Conservation (phyloP, 2,329 filamentous ascomycete genomes). For the Epichloe sp. region DNA sequence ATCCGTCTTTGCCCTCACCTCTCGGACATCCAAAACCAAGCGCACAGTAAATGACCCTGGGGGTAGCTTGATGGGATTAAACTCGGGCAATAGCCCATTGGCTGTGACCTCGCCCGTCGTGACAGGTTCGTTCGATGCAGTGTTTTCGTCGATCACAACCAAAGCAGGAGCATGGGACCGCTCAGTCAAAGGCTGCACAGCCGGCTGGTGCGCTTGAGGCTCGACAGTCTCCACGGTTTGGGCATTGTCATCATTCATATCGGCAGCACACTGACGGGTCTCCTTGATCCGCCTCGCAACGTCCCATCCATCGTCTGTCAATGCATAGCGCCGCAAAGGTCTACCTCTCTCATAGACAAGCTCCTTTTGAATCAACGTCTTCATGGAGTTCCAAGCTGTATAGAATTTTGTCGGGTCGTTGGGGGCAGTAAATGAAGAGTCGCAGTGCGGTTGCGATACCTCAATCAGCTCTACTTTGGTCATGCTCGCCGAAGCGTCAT, state of each 20-base stretch:
- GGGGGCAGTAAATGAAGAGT: slow-evolving; percentile 58
- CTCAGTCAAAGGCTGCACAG: neutral
- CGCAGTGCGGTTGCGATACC: slow-evolving; percentile 56
- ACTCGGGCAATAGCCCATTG: slow-evolving; percentile 26
- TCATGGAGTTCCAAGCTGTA: slow-evolving; percentile 76
- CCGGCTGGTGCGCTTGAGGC: neutral
- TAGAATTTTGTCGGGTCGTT: slow-evolving; percentile 56
- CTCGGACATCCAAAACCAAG: slow-evolving; percentile 60
- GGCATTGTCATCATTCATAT: slow-evolving; percentile 8
- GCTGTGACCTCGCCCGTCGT: slow-evolving; percentile 7
- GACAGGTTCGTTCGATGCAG: neutral
- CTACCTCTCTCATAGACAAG: slow-evolving; percentile 59
- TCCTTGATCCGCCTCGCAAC: slow-evolving; percentile 52
- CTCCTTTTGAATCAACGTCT: slow-evolving; percentile 59
- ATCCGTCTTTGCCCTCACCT: slow-evolving; percentile 59
- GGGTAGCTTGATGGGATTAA: slow-evolving; percentile 49
- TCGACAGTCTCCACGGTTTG: neutral
- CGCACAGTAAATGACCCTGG: slow-evolving; percentile 59
- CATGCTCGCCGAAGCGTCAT: slow-evolving; percentile 40
- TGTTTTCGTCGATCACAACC: neutral
- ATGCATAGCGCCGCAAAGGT: slow-evolving; percentile 51
- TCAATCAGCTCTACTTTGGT: slow-evolving; percentile 57
- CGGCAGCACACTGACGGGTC: slow-evolving; percentile 26
- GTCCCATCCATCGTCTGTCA: slow-evolving; percentile 71
- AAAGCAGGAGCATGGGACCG: slow-evolving; percentile 10